Conservation (phyloP, 352 stramenopile species). For the Phytophthora sansomeana region DNA sequence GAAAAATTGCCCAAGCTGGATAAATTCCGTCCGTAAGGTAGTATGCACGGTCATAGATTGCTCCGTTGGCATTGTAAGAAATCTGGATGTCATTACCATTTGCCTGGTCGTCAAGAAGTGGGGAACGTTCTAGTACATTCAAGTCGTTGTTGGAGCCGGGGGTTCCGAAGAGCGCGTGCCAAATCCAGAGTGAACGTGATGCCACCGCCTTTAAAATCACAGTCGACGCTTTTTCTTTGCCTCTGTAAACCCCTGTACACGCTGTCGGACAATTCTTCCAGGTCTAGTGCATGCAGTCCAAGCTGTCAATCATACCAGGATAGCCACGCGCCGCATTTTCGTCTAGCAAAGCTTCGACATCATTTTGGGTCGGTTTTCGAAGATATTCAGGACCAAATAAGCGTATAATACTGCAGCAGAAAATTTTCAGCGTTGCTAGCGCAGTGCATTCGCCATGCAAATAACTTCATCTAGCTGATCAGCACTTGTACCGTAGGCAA, state of each 20-base stretch:
- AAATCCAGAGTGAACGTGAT: neutral
- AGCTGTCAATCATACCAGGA: neutral
- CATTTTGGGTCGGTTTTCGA: neutral
- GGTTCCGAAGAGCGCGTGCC: neutral
- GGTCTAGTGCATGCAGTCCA: constrained; percentile 2
- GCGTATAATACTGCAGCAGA: neutral
- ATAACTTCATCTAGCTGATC: constrained; percentile 1
- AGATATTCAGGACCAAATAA: neutral
- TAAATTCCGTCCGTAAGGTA: constrained; percentile 12
- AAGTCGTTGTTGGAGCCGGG: neutral
- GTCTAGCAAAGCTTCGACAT: neutral
- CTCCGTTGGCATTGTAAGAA: constrained; percentile 1
- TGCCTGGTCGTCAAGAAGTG: neutral
- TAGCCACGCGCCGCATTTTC: neutral
- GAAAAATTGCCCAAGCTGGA: neutral
- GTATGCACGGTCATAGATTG: constrained; percentile 4
- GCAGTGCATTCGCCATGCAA: constrained; percentile 2
- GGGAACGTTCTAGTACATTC: neutral
- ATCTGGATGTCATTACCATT: neutral
- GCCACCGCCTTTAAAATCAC: neutral
- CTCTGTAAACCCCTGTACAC: neutral
- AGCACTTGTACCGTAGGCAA: constrained; percentile 2
- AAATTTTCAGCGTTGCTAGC: neutral
- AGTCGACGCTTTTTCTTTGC: constrained; percentile 1
- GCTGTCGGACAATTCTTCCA: constrained; percentile 15